A percentile compares a stretch with the other conserved stretches of the same genome.
Evolutionary conservation across 2,329 filamentous ascomycete species (phyloP).

Genomic region (Xylariales sp.): DNA sequence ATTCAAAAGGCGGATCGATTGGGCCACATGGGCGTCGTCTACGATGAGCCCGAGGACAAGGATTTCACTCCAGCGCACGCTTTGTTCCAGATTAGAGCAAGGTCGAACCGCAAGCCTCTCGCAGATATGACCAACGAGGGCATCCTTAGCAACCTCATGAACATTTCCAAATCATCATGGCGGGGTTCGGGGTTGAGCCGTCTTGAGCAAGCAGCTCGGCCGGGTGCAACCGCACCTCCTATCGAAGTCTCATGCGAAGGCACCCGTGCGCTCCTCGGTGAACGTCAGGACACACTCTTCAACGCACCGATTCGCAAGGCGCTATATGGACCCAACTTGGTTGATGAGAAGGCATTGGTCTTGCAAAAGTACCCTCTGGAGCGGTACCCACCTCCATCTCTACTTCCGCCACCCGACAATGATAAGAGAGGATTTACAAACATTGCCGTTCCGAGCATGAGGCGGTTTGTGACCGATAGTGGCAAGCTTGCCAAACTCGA

Average conservation of each 20-base stretch:
- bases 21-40: conserved; percentile 62
- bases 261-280: conserved; percentile 52
- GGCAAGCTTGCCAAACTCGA: conserved; percentile 94
- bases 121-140: conserved; percentile 69
- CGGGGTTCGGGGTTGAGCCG: conserved; percentile 66
- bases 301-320: conserved; percentile 70
- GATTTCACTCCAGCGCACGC: conserved; percentile 69
- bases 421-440: conserved; percentile 83
- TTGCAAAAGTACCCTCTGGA: conserved; percentile 64
- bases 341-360: conserved; percentile 72
- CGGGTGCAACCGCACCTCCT: conserved; percentile 79
- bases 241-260: conserved; percentile 75
- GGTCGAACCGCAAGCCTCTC: conserved; percentile 61
- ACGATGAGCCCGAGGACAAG: conserved; percentile 60
- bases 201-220: conserved; percentile 76
- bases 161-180: conserved; percentile 65
- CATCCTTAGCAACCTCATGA: conserved; percentile 70
- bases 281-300: conserved; percentile 74
- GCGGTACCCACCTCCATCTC: conserved; percentile 56
- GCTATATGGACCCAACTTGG: conserved; percentile 61
- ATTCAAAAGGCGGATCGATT: conserved; percentile 54
- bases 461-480: conserved; percentile 93
- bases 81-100: conserved; percentile 74
- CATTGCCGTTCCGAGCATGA: conserved; percentile 93
- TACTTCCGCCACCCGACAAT: conserved; percentile 75